These are phyloP conservation scores for Hyphodiscus sp. DNA, from an alignment of 2,329 filamentous ascomycete genomes.

Conservation along the genomic window DNA sequence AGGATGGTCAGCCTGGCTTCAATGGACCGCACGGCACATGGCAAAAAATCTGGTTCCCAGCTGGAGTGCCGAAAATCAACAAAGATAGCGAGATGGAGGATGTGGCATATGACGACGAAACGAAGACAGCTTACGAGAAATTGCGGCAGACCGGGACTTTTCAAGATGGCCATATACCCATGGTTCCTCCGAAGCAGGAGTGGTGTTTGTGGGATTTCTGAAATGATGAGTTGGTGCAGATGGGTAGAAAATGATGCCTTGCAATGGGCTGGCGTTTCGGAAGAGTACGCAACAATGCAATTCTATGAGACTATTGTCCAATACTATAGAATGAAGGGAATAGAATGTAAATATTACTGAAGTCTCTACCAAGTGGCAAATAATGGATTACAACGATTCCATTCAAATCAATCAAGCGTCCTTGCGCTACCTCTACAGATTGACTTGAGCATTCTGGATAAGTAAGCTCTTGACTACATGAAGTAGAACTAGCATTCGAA, in stretches of 20 bases:
- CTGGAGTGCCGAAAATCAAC: constrained; percentile 59
- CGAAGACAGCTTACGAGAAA: constrained; percentile 56
- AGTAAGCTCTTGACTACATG: too few relatives aligned
- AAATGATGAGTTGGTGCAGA: constrained; percentile 11
- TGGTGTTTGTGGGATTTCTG: constrained; percentile 70
- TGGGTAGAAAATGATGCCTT: background rate
- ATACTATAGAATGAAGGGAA: too few relatives aligned
- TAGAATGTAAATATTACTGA: too few relatives aligned
- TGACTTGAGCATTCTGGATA: too few relatives aligned
- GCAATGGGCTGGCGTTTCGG: constrained; percentile 14
- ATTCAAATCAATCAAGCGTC: too few relatives aligned
- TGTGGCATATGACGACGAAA: constrained; percentile 52
- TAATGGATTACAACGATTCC: too few relatives aligned
- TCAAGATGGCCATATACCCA: constrained; percentile 64
- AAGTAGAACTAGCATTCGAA: too few relatives aligned
- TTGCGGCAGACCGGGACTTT: constrained; percentile 63
- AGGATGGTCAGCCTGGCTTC: constrained; percentile 43
- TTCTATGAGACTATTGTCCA: too few relatives aligned
- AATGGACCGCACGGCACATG: constrained; percentile 47
- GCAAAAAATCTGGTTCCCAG: constrained; percentile 66
- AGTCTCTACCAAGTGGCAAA: too few relatives aligned
- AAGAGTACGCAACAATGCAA: too few relatives aligned
- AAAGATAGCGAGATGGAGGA: constrained; percentile 55
- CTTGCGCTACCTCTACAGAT: too few relatives aligned
- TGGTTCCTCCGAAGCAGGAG: constrained; percentile 70